These are phyloP conservation scores for Cystofilobasidium macerans DNA, from an alignment of 768 basidiomycete species.

Conservation along the genomic window DNA sequence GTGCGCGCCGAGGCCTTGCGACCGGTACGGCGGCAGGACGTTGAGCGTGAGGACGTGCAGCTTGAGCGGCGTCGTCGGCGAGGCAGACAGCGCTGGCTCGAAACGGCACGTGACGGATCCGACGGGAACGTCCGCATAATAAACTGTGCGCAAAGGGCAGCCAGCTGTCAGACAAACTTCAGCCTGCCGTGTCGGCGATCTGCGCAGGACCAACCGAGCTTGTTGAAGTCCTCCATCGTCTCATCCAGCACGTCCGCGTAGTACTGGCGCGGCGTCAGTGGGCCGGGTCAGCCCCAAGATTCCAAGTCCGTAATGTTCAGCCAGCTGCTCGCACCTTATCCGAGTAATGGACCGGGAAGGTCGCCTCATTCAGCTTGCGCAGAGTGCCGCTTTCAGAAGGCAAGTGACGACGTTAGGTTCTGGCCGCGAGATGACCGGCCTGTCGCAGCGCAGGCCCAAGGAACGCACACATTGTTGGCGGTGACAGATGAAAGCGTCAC, in stretches of 20 bases:
- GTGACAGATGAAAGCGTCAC: slow-evolving; percentile 24
- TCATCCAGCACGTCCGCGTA: slow-evolving; percentile 20
- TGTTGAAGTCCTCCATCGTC: slow-evolving; percentile 26
- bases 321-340: too few relatives aligned
- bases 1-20: slow-evolving; percentile 21
- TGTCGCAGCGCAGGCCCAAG: neutral
- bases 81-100: slow-evolving; percentile 7
- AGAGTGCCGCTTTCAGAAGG: slow-evolving; percentile 17
- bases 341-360: slow-evolving; percentile 17
- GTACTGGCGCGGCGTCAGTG: neutral
- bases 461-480: slow-evolving; percentile 24
- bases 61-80: slow-evolving; percentile 8
- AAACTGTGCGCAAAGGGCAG: slow-evolving; percentile 5
- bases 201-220: slow-evolving; percentile 17
- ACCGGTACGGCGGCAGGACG: slow-evolving; percentile 25
- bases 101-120: slow-evolving; percentile 24
- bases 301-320: too few relatives aligned
- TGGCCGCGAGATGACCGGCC: too few relatives aligned
- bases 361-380: slow-evolving; percentile 21
- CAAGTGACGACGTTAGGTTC: neutral
- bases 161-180: neutral
- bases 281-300: neutral
- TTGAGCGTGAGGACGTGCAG: slow-evolving; percentile 27
- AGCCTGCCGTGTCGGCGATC: neutral
- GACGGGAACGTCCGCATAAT: slow-evolving; percentile 26